Conservation (phyloP, 129 eudicot genomes). For the Helianthus tuberosus region DNA sequence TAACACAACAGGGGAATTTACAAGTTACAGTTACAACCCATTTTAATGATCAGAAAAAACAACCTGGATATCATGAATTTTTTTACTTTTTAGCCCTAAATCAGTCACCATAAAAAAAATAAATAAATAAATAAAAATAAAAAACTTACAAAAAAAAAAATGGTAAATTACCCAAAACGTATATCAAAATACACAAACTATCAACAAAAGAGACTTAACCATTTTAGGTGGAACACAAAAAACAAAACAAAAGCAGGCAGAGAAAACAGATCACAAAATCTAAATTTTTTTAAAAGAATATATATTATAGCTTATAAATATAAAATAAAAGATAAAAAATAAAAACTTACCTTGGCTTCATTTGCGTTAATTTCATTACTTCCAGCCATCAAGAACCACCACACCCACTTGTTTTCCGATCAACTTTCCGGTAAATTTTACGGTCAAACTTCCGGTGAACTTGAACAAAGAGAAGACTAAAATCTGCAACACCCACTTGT, state of each 20-base stretch:
- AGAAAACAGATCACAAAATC: slow-evolving; percentile 18
- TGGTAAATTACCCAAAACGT: slow-evolving; percentile 28
- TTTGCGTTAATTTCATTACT: slow-evolving; percentile 81
- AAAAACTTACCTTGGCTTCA: slow-evolving; percentile 76
- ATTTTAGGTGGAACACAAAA: slow-evolving; percentile 41
- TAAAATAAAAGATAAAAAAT: neutral
- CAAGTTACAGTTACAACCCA: too few relatives aligned
- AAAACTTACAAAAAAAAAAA: slow-evolving; percentile 8
- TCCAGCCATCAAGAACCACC: slow-evolving; percentile 62
- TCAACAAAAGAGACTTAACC: slow-evolving; percentile 25
- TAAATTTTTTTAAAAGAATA: too few relatives aligned
- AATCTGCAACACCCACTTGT: neutral
- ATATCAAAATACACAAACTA: slow-evolving; percentile 27
- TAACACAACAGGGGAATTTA: neutral
- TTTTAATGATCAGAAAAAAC: slow-evolving; percentile 1
- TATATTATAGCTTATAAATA: too few relatives aligned
- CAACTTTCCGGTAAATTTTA: neutral
- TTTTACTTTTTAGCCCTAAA: slow-evolving; percentile 35
- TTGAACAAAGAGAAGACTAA: slow-evolving; percentile 4
- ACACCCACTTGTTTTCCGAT: neutral
- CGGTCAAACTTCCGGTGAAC: neutral
- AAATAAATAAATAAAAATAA: neutral
- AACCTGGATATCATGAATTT: slow-evolving; percentile 6
- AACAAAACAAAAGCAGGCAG: slow-evolving; percentile 20
- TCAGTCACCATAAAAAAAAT: slow-evolving; percentile 24